phyloP scores from a whole-genome alignment of 208 protist genomes.

The Vickermania ingenoplastis region DNA sequence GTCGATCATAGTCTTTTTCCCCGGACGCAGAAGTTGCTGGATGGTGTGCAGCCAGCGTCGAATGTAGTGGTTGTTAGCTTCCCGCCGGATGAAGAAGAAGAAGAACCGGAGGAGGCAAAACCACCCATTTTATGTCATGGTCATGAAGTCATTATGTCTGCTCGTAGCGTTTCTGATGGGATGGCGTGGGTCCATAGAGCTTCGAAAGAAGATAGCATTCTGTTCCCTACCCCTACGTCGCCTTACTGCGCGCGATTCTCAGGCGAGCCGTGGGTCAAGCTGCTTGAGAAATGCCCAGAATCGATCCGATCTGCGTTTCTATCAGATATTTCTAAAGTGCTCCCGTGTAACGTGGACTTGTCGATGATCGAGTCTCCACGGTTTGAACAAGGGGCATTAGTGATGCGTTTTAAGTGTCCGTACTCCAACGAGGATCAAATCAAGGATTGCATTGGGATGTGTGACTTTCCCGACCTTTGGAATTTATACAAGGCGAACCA shows the following conservation, averaged over 20 bases:
- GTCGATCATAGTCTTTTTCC: too few species aligned
- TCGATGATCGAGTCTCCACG: neutral
- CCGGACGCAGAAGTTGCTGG: too few species aligned
- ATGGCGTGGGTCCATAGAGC: too few species aligned
- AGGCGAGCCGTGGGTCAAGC: neutral
- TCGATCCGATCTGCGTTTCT: neutral
- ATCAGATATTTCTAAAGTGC: neutral
- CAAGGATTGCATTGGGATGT: neutral
- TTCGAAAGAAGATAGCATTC: too few species aligned
- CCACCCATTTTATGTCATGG: too few species aligned
- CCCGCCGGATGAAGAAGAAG: too few species aligned
- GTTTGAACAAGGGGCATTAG: neutral
- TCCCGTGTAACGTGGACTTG: neutral
- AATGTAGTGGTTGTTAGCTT: too few species aligned
- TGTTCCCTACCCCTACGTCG: too few species aligned
- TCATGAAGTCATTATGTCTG: too few species aligned
- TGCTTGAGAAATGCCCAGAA: neutral
- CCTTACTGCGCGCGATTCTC: neutral
- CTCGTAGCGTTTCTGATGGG: too few species aligned
- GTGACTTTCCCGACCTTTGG: neutral
- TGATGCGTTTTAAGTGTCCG: neutral
- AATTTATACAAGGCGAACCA: neutral
- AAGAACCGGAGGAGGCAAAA: too few species aligned
- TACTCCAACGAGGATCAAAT: slow-evolving; percentile 1
- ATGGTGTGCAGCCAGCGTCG: too few species aligned